A percentile compares a stretch with the other conserved stretches of the same genome.
Conservation (phyloP, 1,284 basidiomycete genomes). For the Pseudozyma sp. region DNA sequence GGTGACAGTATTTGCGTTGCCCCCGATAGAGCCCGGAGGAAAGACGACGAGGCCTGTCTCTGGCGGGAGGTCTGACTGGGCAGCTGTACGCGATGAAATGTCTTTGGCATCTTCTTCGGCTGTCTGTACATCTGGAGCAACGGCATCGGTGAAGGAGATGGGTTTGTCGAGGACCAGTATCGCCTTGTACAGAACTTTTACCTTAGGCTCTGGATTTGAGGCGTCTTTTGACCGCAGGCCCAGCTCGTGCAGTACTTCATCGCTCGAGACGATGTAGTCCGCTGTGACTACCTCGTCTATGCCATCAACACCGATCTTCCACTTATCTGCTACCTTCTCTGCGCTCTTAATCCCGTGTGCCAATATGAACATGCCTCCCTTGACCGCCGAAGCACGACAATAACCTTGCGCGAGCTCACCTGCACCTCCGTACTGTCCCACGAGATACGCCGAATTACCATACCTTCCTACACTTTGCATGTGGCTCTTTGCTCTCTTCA, state of each 20-base stretch:
- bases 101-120: not conserved
- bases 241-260: conserved; percentile 70
- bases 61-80: conserved; percentile 21
- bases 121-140: conserved; percentile 4
- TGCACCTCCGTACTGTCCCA: conserved; percentile 90
- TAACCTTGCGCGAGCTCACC: conserved; percentile 66
- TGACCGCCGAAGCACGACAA: conserved; percentile 61
- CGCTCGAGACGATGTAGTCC: conserved; percentile 70
- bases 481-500: conserved; percentile 70
- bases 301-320: conserved; percentile 71
- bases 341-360: conserved; percentile 38
- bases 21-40: conserved; percentile 74
- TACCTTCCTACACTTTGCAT: conserved; percentile 86
- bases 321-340: conserved; percentile 5
- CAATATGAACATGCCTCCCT: conserved; percentile 60
- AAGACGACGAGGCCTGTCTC: conserved; percentile 85
- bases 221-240: not conserved
- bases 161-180: conserved; percentile 45
- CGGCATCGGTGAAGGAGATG: conserved; percentile 22
- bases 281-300: conserved; percentile 75
- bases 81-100: not conserved
- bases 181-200: conserved; percentile 16
- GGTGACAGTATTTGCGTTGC: conserved; percentile 73
- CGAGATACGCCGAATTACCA: conserved; percentile 87
- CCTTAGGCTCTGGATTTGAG: not conserved